Conservation (phyloP, 805 yeast species). For the Nakazawaea laoshanensis region DNA sequence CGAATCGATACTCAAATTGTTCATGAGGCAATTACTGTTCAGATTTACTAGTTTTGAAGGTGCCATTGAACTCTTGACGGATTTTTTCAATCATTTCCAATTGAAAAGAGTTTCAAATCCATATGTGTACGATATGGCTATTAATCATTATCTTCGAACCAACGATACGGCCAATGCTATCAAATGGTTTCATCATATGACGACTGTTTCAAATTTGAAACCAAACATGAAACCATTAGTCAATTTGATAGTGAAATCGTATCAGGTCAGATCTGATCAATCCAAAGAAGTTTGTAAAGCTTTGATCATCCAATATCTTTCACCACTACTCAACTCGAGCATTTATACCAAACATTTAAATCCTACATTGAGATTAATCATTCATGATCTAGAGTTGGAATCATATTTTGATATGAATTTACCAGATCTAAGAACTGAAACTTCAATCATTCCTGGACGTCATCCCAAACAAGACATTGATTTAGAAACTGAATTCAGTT, state of each 20-base stretch:
- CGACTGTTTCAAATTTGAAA: neutral
- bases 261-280: neutral
- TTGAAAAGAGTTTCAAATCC: conserved; percentile 2
- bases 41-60: conserved; percentile 7
- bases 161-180: conserved; percentile 3
- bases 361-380: neutral
- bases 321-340: conserved; percentile 1
- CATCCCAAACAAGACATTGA: neutral
- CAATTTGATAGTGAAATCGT: conserved; percentile 1
- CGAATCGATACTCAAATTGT: conserved; percentile 6
- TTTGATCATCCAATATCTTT: conserved; percentile 2
- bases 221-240: conserved; percentile 1
- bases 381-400: conserved; percentile 2
- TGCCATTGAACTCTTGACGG: conserved; percentile 6
- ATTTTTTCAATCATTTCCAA: neutral
- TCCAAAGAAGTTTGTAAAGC: neutral
- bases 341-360: neutral
- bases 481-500: conserved; percentile 1
- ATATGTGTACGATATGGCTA: conserved; percentile 4
- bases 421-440: neutral
- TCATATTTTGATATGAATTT: neutral
- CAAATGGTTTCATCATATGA: conserved; percentile 5
- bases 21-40: conserved; percentile 9
- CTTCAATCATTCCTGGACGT: neutral
- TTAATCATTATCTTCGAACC: conserved; percentile 2